Evolutionary conservation across 2,329 filamentous ascomycete species (phyloP).

Genomic region (Periconia sp.): DNA sequence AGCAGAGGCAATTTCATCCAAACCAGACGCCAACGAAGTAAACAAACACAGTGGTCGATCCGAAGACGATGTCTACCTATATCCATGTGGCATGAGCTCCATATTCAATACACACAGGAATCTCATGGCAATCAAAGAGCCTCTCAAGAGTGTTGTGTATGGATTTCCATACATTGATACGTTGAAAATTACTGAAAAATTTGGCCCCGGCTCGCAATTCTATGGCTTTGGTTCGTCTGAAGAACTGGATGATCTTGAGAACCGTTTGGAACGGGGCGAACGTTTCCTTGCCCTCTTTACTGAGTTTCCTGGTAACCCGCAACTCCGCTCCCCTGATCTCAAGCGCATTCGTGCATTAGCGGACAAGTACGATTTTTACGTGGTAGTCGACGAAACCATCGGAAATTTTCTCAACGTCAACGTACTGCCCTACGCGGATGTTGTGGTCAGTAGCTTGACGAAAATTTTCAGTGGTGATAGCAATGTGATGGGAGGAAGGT

Average conservation of each 20-base stretch:
- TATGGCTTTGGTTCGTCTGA: constrained; percentile 77
- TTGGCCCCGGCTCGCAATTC: constrained; percentile 84
- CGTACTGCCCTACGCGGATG: constrained; percentile 83
- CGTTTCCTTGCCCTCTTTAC: constrained; percentile 83
- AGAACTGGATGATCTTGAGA: constrained; percentile 83
- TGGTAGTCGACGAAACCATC: constrained; percentile 94
- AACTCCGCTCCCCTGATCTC: constrained; percentile 83
- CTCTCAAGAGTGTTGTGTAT: constrained; percentile 80
- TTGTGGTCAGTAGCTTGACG: constrained; percentile 92
- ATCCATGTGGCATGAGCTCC: constrained; percentile 89
- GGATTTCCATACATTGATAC: constrained; percentile 98
- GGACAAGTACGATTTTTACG: constrained; percentile 80
- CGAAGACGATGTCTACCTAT: constrained; percentile 87
- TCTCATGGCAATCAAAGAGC: constrained; percentile 65
- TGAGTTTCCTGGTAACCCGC: constrained; percentile 92
- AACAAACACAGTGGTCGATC: constrained; percentile 63
- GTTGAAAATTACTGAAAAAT: constrained; percentile 91
- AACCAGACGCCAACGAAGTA: constrained; percentile 44
- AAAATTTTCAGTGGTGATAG: constrained; percentile 98
- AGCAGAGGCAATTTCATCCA: constrained; percentile 57
- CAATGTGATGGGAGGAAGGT: constrained; percentile 94
- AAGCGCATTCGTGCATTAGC: constrained; percentile 77
- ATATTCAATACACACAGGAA: constrained; percentile 87
- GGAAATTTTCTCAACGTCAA: constrained; percentile 96
- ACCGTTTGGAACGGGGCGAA: constrained; percentile 69